Base-by-base conservation (phyloP, 2,329 filamentous ascomycete species). In the Coniella lustricola region DNA sequence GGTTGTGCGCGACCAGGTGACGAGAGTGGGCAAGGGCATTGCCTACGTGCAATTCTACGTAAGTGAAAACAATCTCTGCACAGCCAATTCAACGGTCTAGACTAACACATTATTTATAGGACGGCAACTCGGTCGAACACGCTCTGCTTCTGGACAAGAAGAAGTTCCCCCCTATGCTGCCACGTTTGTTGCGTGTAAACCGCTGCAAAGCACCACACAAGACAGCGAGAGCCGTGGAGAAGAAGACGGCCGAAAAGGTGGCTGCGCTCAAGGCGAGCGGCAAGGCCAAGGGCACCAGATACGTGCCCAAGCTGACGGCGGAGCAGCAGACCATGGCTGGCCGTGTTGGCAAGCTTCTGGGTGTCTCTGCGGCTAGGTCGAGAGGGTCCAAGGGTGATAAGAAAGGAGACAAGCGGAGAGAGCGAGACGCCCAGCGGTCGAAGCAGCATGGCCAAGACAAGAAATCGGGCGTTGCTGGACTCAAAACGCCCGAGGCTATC, bases 31-130 rank as follows among this genome's bases (percentile, higher is more conserved):
- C 60, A 98, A 98, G 65, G 93, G 93, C 4, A 89, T 98, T 62
- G 94, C 94, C 54, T 98, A 98, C 61, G 91, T 98, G 14, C 93
- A 98, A 63, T 98, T 98, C 68, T 81, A 84, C 61, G 81, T 82
- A 59, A 70, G 72, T 66, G 38, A 25, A 41, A 16, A 43, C 5
- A 10, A 29, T 29, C 5, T 48, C 10, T 21, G 21, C 12, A 42
- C 36, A 47, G 31, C 14, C 5, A 22, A 10, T 43, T 14, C 20
- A n/a, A 18, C 14, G 20, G 13, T 10, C 3, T 17, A 12, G 13
- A 32, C 29, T 42, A 16, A 20, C 20, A 41, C 29, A 47, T 57
- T 49, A 53, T 22, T n/a, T 29, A 46, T 59, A 84, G 73, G 88
- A 97, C 59, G 81, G 76, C 54, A 96, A 94, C 59, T 75, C 84